Conservation (phyloP, 139 green algal species). For the Protoeuglena noctilucae region DNA sequence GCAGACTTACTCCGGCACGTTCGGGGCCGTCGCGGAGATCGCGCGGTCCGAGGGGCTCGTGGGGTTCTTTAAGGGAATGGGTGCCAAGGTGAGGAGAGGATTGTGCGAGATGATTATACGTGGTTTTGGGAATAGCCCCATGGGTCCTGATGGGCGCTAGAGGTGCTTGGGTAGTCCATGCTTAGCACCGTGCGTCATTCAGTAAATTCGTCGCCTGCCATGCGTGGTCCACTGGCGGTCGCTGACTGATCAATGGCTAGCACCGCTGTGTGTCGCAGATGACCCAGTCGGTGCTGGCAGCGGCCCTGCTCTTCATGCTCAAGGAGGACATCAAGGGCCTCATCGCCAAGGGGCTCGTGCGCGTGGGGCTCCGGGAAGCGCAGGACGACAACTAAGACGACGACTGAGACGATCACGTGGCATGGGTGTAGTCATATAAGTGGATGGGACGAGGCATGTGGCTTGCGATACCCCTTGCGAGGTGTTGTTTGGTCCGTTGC, state of each 20-base stretch:
- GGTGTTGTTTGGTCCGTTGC: no score
- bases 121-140: not conserved
- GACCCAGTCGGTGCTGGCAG: conserved; percentile 64
- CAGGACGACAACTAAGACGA: no score
- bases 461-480: no score
- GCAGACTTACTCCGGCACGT: conserved; percentile 36
- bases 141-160: not conserved
- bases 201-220: not conserved
- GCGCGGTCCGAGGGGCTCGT: conserved; percentile 25
- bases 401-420: no score
- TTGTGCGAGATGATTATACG: no score
- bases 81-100: not conserved
- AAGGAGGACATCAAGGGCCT: conserved; percentile 49
- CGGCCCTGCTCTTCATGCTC: conserved; percentile 61
- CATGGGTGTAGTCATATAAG: no score
- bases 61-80: not conserved
- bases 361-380: no score
- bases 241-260: not conserved
- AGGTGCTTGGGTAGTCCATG: not conserved
- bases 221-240: not conserved
- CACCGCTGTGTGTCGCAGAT: no score
- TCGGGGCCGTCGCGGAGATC: conserved; percentile 42
- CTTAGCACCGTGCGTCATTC: not conserved
- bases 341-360: conserved; percentile 12
- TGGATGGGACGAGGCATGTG: no score